These are phyloP conservation scores for Geranium incanum DNA, from an alignment of 441 rosid species.

Conservation along the genomic window DNA sequence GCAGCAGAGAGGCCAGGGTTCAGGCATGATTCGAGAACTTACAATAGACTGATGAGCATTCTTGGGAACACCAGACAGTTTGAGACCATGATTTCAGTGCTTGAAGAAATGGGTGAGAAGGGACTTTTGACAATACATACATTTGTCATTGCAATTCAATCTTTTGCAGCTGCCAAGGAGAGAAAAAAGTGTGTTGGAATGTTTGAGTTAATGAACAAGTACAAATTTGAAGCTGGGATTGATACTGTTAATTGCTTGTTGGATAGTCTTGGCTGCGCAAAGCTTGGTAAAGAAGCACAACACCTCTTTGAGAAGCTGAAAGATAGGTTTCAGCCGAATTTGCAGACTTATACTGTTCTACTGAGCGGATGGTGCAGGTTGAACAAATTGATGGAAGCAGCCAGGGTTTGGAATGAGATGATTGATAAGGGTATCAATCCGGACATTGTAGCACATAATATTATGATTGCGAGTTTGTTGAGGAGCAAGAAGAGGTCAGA, in stretches of 20 bases:
- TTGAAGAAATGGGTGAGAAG: conserved; percentile 75
- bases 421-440: conserved; percentile 70
- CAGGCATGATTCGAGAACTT: conserved; percentile 63
- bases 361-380: conserved; percentile 73
- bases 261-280: conserved; percentile 71
- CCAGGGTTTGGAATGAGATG: conserved; percentile 80
- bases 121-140: conserved; percentile 59
- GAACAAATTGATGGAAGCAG: conserved; percentile 82
- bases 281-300: conserved; percentile 80
- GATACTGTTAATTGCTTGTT: conserved; percentile 66
- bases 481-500: conserved; percentile 58
- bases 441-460: conserved; percentile 58
- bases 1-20: conserved; percentile 53
- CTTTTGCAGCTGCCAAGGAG: conserved; percentile 83
- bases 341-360: conserved; percentile 64
- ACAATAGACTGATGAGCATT: conserved; percentile 59
- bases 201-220: conserved; percentile 84
- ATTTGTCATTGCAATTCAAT: conserved; percentile 58
- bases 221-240: conserved; percentile 50
- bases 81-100: conserved; percentile 74
- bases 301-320: conserved; percentile 55
- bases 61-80: conserved; percentile 74
- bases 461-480: conserved; percentile 74
- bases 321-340: conserved; percentile 59
- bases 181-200: conserved; percentile 80